Conservation (phyloP, 2,329 filamentous ascomycete species). For the Elsinoe batatas region DNA sequence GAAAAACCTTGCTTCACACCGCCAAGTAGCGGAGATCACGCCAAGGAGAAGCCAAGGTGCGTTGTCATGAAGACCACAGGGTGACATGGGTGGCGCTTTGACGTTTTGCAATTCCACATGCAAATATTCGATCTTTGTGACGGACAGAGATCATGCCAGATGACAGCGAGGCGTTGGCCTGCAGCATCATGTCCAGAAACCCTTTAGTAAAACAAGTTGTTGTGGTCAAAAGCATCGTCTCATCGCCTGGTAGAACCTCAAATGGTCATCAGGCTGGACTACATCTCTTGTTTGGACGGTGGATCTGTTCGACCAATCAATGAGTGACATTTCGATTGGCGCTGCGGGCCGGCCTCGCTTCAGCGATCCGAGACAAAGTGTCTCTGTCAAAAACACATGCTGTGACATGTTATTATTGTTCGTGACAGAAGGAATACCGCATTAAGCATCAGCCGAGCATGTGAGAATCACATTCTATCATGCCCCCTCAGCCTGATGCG, state of each 20-base stretch:
- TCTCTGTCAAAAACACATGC: background rate
- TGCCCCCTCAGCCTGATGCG: too few relatives aligned
- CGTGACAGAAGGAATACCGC: background rate
- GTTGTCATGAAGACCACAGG: background rate
- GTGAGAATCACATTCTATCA: too few relatives aligned
- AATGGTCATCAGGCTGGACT: background rate
- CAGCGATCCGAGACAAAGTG: slow-evolving; percentile 10
- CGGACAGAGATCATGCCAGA: background rate
- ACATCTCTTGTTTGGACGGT: background rate
- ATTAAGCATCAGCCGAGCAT: background rate
- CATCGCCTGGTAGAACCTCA: background rate
- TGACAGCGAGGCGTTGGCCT: background rate
- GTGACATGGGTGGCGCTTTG: slow-evolving; percentile 8
- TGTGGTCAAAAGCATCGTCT: background rate
- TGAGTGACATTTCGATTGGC: background rate
- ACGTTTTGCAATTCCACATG: background rate
- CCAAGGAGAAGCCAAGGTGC: background rate
- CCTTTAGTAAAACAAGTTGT: background rate
- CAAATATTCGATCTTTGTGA: background rate
- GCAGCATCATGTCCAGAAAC: background rate
- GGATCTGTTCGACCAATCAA: background rate
- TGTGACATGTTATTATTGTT: background rate
- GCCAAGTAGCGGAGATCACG: background rate
- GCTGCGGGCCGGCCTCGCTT: slow-evolving; percentile 1
- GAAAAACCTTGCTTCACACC: background rate